Evolutionary conservation across 2,329 filamentous ascomycete genomes (phyloP).

Genomic region (Sarocladium brachiariae): DNA sequence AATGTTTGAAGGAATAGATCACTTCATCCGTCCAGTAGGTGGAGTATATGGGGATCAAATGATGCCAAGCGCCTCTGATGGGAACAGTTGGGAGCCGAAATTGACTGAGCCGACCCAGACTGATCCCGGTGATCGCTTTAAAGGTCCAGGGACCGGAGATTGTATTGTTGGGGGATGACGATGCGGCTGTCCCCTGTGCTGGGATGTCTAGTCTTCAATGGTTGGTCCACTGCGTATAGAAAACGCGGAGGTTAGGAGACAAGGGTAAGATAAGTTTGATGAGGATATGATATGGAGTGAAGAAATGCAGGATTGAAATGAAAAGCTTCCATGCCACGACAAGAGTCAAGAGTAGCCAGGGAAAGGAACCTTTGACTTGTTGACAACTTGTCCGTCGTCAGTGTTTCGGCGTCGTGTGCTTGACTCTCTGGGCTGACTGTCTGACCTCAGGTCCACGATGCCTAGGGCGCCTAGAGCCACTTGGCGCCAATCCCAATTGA

Average conservation of each 20-base stretch:
- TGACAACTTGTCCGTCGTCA: not conserved
- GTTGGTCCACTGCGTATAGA: too few species aligned
- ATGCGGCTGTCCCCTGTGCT: not conserved
- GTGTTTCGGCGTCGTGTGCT: not conserved
- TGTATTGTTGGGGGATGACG: conserved; percentile 4
- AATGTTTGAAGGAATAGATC: not conserved
- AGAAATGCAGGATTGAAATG: too few species aligned
- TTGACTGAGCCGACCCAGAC: not conserved
- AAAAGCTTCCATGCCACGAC: too few species aligned
- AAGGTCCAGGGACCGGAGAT: not conserved
- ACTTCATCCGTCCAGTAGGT: not conserved
- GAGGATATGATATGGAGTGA: too few species aligned
- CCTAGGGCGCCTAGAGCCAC: conserved; percentile 6
- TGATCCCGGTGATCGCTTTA: conserved; percentile 4
- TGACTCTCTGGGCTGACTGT: too few species aligned
- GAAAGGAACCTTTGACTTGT: too few species aligned
- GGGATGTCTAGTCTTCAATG: not conserved
- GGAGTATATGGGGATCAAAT: too few species aligned
- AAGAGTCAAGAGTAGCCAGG: too few species aligned
- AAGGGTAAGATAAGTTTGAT: too few species aligned
- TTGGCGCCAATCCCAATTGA: not conserved
- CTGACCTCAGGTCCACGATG: not conserved
- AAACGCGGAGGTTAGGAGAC: too few species aligned
- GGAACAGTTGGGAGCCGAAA: not conserved
- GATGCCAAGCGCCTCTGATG: too few species aligned